Evolutionary conservation across 2,329 filamentous ascomycete genomes (phyloP), one percentile per base, ranked within the genome.

Genomic region (Cucurbitaria berberidis): DNA sequence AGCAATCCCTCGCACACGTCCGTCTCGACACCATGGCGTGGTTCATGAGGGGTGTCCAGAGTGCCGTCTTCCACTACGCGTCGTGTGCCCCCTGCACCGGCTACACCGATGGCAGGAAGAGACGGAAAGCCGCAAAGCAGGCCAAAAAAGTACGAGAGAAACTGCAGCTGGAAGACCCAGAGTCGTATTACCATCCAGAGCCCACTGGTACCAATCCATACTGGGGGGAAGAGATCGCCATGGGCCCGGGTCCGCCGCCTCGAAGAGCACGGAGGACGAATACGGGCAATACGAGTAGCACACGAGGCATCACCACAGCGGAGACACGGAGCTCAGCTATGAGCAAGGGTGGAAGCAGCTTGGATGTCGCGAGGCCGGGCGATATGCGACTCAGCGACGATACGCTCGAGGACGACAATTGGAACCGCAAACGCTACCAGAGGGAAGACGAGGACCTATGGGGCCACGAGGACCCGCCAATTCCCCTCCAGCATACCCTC

Each of bases 181-280:
- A 84, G 35, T 75, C 86, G 10, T 95, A 96, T 74, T 82, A 86
- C 45, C 92, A 97, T 67, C 92, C 89, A 1, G 85, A 86, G 39
- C 90, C 91, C 1, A 95, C 91, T 66, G 88, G 87, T 67, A 96
- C 91, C 24, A 97, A 97, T 67, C 88, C 89, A 11, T 91, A 90
- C 76, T 97, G 93, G 93, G 80, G 84, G 27, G 89, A 95, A 69
- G 93, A 97, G 75, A 96, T 97, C 61, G 82, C 81, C 57, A 83
- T 93, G 76, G 93, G 93, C 0, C 93, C 93, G 2, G 86, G 85
- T 3, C 82, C 89, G 30, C 87, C 87, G 27, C 87, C 87, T 66
- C 76, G 80, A 83, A 52, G 67, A 52, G 61, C 87, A 73, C 76
- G 82, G 53, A 69, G 84, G 75, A 76, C 86, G 82, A 76, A 86